Evolutionary conservation across 1,284 basidiomycete species (phyloP), one percentile per base, ranked within the genome.

Genomic region (Melampsora occidentalis): DNA sequence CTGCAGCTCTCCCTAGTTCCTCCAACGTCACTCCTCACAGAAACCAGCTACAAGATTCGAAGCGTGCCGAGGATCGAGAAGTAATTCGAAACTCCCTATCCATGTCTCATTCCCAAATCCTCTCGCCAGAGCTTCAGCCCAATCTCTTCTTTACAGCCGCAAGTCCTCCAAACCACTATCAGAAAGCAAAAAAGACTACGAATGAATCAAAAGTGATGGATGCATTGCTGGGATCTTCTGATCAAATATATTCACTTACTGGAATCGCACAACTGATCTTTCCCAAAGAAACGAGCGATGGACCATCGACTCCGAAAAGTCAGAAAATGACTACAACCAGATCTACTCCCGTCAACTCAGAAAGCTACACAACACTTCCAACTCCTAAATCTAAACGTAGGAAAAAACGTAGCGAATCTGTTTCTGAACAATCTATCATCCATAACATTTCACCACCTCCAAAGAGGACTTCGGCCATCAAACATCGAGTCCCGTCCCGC

Each of bases 61-160:
- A n/a, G 53, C 53, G 53, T 28, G 53, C 53, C 16, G 53, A 57
- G 7, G n/a, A 57, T 57, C 16, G 53, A 57, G 53, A n/a, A n/a
- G 53, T 14, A 1, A 22, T 57, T 14, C 42, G 42, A 46, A 46
- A 46, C 14, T 46, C 42, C 12, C 12, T 46, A 22, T 57, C 53
- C 20, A 57, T 57, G 53, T 57, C 53, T 22, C 53, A n/a, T 57
- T 57, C 53, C 14, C 53, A 57, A 57, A 28, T 57, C 53, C 53
- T 57, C 28, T 57, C 53, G 12, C 53, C 53, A 2, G 53, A 57
- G 53, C 53, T 22, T 57, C 53, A 57, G 14, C 53, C 53, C 12
- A 28, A 57, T 57, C 53, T 57, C n/a, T 57, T 57, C 4, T 57
- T 57, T 57, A 57, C 53, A 9, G 53, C n/a, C 14, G 7, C 53